Conservation (phyloP, 2,329 filamentous ascomycete species). For the Lomentospora prolificans region DNA sequence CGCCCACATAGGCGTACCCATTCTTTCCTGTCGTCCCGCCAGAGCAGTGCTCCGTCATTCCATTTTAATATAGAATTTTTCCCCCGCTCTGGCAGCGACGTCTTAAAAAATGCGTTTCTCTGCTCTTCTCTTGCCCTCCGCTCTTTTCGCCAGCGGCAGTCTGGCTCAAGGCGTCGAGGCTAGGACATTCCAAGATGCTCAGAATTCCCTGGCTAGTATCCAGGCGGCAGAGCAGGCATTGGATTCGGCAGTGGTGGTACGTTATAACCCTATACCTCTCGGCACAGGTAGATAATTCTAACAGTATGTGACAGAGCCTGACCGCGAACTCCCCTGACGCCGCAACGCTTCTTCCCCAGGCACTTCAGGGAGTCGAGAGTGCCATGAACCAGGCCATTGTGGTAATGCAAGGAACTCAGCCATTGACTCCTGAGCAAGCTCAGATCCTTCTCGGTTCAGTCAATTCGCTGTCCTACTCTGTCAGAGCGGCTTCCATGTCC, state of each 20-base stretch:
- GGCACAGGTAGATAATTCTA: no score
- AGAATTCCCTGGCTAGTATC: slow-evolving; percentile 4
- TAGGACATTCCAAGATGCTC: not conserved
- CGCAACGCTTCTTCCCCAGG: not conserved
- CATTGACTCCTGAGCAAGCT: not conserved
- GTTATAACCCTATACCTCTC: not conserved
- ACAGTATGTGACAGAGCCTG: not conserved
- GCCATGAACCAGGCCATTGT: not conserved
- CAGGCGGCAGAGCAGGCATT: slow-evolving; percentile 3
- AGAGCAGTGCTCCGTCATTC: not conserved
- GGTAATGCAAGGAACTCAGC: slow-evolving; percentile 1
- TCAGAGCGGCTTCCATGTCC: slow-evolving; percentile 6
- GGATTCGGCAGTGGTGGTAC: slow-evolving; percentile 3
- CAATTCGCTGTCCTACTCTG: not conserved
- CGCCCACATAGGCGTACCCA: not conserved
- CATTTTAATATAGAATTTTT: not conserved
- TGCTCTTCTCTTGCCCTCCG: not conserved
- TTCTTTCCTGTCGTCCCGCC: not conserved
- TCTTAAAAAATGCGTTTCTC: slow-evolving; percentile 4
- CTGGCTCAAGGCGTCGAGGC: not conserved
- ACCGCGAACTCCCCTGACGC: not conserved
- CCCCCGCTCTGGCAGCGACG: not conserved
- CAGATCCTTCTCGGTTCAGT: slow-evolving; percentile 1
- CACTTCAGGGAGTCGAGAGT: not conserved
- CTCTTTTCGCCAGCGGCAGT: not conserved